These are phyloP conservation scores for Acrodontium crateriforme DNA, from an alignment of 2,329 filamentous ascomycete species.

Conservation along the genomic window DNA sequence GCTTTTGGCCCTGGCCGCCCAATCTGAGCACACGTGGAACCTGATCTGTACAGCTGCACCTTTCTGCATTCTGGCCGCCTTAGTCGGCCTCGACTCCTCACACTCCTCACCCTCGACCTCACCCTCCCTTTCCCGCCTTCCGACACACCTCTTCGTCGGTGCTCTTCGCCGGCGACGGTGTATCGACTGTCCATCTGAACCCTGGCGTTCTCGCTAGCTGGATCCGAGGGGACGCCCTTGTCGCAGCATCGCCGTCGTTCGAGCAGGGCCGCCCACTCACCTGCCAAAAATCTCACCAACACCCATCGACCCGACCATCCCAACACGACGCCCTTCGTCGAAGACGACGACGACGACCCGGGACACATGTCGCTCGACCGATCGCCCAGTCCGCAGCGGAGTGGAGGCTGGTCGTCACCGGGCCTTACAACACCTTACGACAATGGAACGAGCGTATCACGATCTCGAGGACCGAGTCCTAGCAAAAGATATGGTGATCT, in stretches of 20 bases:
- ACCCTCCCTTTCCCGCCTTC: no score
- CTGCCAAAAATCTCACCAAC: slow-evolving; percentile 3
- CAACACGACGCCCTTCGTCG: slow-evolving; percentile 3
- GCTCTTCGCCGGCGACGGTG: no score
- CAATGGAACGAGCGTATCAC: slow-evolving; percentile 19
- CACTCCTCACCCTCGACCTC: no score
- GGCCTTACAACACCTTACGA: slow-evolving; percentile 51
- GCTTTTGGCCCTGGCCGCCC: no score
- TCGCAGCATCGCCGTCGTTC: slow-evolving; percentile 9
- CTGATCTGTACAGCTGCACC: no score
- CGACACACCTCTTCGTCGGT: no score
- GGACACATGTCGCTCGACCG: slow-evolving; percentile 64
- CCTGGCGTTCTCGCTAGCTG: slow-evolving; percentile 6
- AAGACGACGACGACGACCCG: slow-evolving; percentile 10
- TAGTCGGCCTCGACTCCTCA: no score
- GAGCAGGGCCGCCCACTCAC: slow-evolving; percentile 8
- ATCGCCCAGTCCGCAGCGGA: slow-evolving; percentile 71
- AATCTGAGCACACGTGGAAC: no score
- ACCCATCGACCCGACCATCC: not conserved
- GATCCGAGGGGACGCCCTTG: slow-evolving; percentile 4
- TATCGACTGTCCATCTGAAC: no score
- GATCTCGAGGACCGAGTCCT: slow-evolving; percentile 14
- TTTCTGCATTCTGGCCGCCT: no score
- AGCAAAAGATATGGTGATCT: slow-evolving; percentile 28
- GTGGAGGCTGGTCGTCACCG: slow-evolving; percentile 77